Evolutionary conservation across 768 basidiomycete species (phyloP).

Genomic region (Phallus indusiatus): DNA sequence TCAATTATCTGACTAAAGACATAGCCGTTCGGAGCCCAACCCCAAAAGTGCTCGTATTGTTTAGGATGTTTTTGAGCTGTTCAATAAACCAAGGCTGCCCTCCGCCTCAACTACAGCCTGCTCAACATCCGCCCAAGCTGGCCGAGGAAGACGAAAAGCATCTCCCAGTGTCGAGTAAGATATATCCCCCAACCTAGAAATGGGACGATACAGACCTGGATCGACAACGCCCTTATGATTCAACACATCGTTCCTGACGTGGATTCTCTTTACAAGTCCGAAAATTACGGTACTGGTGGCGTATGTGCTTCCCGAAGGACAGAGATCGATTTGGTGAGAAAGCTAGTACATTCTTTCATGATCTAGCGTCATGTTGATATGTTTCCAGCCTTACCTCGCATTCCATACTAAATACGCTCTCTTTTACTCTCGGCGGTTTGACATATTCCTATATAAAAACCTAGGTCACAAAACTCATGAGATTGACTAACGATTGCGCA

Average conservation of each 20-base stretch:
- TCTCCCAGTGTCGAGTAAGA: slow-evolving; percentile 22
- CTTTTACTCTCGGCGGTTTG: slow-evolving; percentile 42
- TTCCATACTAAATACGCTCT: slow-evolving; percentile 52
- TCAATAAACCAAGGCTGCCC: neutral
- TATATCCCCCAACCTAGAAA: slow-evolving; percentile 31
- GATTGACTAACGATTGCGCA: slow-evolving; percentile 23
- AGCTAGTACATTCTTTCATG: slow-evolving; percentile 24
- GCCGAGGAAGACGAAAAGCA: neutral
- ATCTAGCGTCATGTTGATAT: too few relatives aligned
- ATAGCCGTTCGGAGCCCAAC: too few relatives aligned
- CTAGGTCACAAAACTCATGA: slow-evolving; percentile 4
- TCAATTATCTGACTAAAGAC: too few relatives aligned
- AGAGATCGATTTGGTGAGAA: slow-evolving; percentile 41
- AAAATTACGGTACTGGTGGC: slow-evolving; percentile 31
- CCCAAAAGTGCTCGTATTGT: too few relatives aligned
- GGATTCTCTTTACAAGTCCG: slow-evolving; percentile 45
- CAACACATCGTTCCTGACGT: slow-evolving; percentile 42
- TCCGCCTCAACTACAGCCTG: neutral
- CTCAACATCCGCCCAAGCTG: neutral
- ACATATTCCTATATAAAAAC: slow-evolving; percentile 32
- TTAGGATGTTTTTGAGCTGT: neutral
- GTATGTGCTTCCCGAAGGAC: slow-evolving; percentile 30
- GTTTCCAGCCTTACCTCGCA: slow-evolving; percentile 39
- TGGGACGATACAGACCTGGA: slow-evolving; percentile 25
- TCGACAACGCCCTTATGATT: slow-evolving; percentile 27